phyloP scores from a whole-genome alignment of 2,329 filamentous ascomycete species.

The Penicillium sp. region DNA sequence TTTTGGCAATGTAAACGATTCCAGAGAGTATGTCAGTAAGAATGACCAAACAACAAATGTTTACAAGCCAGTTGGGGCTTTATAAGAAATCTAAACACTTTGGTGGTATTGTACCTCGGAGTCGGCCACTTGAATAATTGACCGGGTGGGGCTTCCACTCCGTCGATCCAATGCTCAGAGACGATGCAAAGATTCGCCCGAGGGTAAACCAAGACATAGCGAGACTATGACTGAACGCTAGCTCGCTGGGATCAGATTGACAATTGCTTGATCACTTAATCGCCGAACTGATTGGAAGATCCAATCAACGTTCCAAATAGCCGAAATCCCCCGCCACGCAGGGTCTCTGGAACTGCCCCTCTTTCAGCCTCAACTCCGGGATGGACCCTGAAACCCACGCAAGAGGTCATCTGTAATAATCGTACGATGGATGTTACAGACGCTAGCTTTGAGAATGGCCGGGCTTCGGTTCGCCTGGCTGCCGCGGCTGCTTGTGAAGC shows the following conservation, averaged over 20 bases:
- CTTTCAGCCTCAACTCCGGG: background rate
- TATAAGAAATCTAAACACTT: background rate
- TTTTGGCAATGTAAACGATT: background rate
- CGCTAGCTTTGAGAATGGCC: background rate
- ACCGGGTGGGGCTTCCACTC: background rate
- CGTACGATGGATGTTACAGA: background rate
- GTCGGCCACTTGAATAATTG: background rate
- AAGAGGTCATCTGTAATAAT: background rate
- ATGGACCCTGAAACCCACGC: background rate
- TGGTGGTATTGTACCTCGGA: background rate
- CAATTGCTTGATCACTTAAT: background rate
- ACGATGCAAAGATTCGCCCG: background rate
- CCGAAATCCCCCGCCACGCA: background rate
- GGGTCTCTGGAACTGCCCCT: background rate
- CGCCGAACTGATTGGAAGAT: background rate
- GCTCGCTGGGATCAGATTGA: background rate
- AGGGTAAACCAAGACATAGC: background rate
- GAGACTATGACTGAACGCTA: background rate
- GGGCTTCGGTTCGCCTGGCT: background rate
- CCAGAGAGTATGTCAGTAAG: too few species aligned
- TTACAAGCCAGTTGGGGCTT: background rate
- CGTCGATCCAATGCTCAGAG: background rate
- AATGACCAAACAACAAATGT: background rate
- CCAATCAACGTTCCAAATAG: background rate
- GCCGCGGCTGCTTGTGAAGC: conserved; percentile 23